Base-by-base conservation (phyloP, 75 land plant species). In the Adiantum capillusveneris region DNA sequence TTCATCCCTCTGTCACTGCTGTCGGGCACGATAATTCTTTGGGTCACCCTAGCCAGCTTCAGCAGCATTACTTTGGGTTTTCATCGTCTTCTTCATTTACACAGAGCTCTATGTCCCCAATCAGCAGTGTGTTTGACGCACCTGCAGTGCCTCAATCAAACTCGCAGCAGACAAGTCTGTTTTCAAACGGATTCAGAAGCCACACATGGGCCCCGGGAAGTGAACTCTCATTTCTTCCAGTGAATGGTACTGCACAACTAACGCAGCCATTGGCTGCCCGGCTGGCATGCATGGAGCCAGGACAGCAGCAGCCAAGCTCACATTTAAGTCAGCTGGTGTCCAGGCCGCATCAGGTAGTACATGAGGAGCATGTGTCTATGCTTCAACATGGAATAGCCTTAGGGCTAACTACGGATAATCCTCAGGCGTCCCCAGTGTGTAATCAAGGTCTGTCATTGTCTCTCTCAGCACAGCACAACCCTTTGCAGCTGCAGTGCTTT, bases 391-490 rank as follows among this genome's bases (percentile, higher is more conserved):
- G n/a, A 6, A 20, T 17, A 6, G 49, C 14, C 49, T 20, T 46
- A n/a, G 49, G 49, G 5, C 49, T 46, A 46, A 46, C 21, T 46
- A 46, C 21, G 14, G 49, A 46, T 14, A 46, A 46, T 2, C 21
- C 49, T n/a, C 49, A 46, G 14, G 21, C 14, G 2, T 46, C 54
- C 2, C 21, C 63, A 21, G 54, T 57, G n/a, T 27, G 1, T 9
- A 25, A n/a, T 44, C 63, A 61, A 44, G 7, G 54, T 13, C 26
- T 61, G 1, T 61, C 63, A 1, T 41, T 61, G 28, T 61, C 63
- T 42, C 51, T 61, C 7, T 61, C 63, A 24, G 24, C 63, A 26
- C 63, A 61, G 5, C 55, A 61, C 16, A 52, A 46, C 49, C 3
- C 63, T 3, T 48, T 48, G 18, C 31, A 27, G 31, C 29, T 55